Evolutionary conservation across 306 rosid species (phyloP).

Genomic region (Begonia fuchsioides): DNA sequence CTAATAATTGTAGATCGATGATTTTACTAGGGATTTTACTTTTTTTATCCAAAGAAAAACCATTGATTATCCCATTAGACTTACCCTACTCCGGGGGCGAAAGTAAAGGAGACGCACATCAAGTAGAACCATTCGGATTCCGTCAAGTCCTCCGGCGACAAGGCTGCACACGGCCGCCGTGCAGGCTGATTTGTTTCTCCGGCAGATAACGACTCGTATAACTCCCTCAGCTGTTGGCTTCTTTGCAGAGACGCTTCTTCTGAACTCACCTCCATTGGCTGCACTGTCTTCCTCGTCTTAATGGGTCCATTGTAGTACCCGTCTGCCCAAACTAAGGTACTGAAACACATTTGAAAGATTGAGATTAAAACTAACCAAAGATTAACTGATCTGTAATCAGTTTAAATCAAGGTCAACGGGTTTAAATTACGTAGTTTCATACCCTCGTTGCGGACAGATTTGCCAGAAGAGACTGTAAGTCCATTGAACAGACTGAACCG

Average conservation of each 20-base stretch:
- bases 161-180: conserved; percentile 72
- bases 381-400: too few species aligned
- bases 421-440: neutral
- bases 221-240: conserved; percentile 90
- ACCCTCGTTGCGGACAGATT: conserved; percentile 70
- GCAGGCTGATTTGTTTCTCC: conserved; percentile 71
- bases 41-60: too few species aligned
- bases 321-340: conserved; percentile 77
- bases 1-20: too few species aligned
- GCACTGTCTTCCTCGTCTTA: conserved; percentile 84
- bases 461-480: conserved; percentile 94
- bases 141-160: conserved; percentile 92
- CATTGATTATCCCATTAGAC: conserved; percentile 2
- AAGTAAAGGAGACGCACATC: conserved; percentile 95
- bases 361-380: too few species aligned
- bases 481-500: conserved; percentile 97
- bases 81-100: conserved; percentile 86
- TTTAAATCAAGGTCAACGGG: too few species aligned
- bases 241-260: conserved; percentile 76
- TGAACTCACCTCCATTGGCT: conserved; percentile 76
- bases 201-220: conserved; percentile 62
- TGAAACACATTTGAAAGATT: conserved; percentile 7
- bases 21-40: too few species aligned
- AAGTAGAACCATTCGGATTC: conserved; percentile 97
- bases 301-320: conserved; percentile 96